Evolutionary conservation across 140 eudicot species (phyloP), one percentile per base, ranked within the genome.

Genomic region (Senecio squalidus): DNA sequence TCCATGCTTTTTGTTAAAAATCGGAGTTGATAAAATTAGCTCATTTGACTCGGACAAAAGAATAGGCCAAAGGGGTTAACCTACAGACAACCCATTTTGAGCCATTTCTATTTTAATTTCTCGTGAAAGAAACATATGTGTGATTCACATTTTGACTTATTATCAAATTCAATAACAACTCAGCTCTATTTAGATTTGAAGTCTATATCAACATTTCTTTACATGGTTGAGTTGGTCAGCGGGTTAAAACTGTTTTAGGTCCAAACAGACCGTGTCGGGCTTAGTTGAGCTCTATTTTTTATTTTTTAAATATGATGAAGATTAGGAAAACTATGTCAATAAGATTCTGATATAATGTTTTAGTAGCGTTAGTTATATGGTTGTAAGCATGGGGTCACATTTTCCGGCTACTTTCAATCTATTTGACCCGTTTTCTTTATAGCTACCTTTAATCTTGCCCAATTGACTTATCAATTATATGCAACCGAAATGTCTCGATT

Each of bases 11-110:
- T 54, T 27, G 24, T 66, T 55, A 41, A 5, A 54, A 16, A 13
- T 18, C 14, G 25, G 55, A 11, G 33, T 63, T 54, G 47, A 39
- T 30, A 53, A 16, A 47, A 33, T 52, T 51, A 51, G 43, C 18
- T 14, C 22, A 28, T 40, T 44, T 31, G 49, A 67, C 36, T 17
- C 28, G 50, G 11, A 38, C 26, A 39, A 43, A 28, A 10, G 21
- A 23, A 34, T 24, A 36, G 4, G n/a, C 8, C 2, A 34, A 10
- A 23, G 14, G 5, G 2, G 70, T 64, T 50, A 33, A 49, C 13
- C 20, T 50, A 50, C 27, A 15, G 20, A 51, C 11, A 14, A 48
- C 24, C 36, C 49, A 27, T 40, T 24, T 59, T 39, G 38, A 58
- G 17, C 36, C 38, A 24, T 50, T 3, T 9, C 6, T 39, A 26